Percentiles rank a stretch among this genome's conserved stretches.
Evolutionary conservation across 768 basidiomycete genomes (phyloP).

Genomic region (Calocera viscosa): DNA sequence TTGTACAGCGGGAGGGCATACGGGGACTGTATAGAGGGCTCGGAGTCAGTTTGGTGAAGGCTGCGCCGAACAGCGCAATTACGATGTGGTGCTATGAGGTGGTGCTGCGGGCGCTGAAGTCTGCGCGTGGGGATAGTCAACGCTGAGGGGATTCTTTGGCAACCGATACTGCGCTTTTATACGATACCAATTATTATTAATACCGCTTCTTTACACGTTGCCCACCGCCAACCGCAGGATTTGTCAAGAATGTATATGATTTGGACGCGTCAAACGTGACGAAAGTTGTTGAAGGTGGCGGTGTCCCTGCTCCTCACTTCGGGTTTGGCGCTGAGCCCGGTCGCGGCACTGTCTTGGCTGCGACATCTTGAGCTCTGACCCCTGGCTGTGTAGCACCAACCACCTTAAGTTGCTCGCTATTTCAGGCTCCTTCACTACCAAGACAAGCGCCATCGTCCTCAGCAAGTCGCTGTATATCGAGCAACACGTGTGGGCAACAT

Average conservation of each 20-base stretch:
- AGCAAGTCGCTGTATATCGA: not conserved
- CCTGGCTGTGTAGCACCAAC: not conserved
- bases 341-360: conserved; percentile 2
- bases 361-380: not conserved
- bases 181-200: not conserved
- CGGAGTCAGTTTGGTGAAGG: not conserved
- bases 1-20: not conserved
- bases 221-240: not conserved
- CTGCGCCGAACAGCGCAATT: conserved; percentile 1
- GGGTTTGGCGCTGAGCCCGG: not conserved
- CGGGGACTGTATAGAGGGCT: conserved; percentile 6
- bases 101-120: conserved; percentile 5
- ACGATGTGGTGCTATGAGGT: conserved; percentile 7
- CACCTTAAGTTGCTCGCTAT: not conserved
- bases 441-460: not conserved
- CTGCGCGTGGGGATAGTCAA: not conserved
- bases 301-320: not conserved
- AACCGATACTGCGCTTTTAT: not conserved
- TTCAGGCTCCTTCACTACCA: not conserved
- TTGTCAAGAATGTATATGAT: not conserved
- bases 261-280: conserved; percentile 2
- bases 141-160: not conserved
- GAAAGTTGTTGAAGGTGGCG: conserved; percentile 2
- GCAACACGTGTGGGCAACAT: not conserved
- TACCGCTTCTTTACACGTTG: not conserved